Conservation (phyloP, 2,329 filamentous ascomycete genomes). For the Fusarium sterilihyphosum region DNA sequence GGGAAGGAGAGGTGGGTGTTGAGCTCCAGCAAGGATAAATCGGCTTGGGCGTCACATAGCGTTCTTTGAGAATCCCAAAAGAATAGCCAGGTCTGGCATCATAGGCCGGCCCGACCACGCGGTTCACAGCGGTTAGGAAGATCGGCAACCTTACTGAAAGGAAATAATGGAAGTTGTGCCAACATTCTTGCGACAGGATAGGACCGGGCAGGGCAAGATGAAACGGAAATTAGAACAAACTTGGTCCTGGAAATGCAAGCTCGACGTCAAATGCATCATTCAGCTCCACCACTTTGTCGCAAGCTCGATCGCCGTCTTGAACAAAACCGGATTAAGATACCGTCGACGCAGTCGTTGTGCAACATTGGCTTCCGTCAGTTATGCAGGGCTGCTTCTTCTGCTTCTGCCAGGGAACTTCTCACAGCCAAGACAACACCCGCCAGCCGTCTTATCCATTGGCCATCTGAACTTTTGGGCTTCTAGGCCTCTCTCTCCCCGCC, state of each 20-base stretch:
- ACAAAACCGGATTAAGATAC: slow-evolving; percentile 33
- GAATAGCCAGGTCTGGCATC: slow-evolving; percentile 34
- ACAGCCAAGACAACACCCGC: slow-evolving; percentile 5
- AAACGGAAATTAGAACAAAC: slow-evolving; percentile 19
- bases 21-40: slow-evolving; percentile 32
- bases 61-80: slow-evolving; percentile 24
- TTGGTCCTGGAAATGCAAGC: slow-evolving; percentile 17
- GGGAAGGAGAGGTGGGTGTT: slow-evolving; percentile 18
- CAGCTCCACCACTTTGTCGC: slow-evolving; percentile 27
- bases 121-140: slow-evolving; percentile 30
- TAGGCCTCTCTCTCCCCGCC: slow-evolving; percentile 9
- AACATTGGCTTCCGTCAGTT: slow-evolving; percentile 33
- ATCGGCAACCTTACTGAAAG: slow-evolving; percentile 25
- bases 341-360: slow-evolving; percentile 13
- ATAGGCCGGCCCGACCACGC: slow-evolving; percentile 37
- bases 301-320: slow-evolving; percentile 13
- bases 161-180: slow-evolving; percentile 16
- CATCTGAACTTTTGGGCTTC: not conserved
- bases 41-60: slow-evolving; percentile 28
- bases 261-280: slow-evolving; percentile 35
- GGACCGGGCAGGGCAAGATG: not conserved
- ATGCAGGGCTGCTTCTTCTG: slow-evolving; percentile 6
- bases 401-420: slow-evolving; percentile 17
- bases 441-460: slow-evolving; percentile 34
- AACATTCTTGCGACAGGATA: not conserved